Evolutionary conservation across 192 early-diverging fungal genomes (phyloP).

Genomic region (Physocladia obscura): DNA sequence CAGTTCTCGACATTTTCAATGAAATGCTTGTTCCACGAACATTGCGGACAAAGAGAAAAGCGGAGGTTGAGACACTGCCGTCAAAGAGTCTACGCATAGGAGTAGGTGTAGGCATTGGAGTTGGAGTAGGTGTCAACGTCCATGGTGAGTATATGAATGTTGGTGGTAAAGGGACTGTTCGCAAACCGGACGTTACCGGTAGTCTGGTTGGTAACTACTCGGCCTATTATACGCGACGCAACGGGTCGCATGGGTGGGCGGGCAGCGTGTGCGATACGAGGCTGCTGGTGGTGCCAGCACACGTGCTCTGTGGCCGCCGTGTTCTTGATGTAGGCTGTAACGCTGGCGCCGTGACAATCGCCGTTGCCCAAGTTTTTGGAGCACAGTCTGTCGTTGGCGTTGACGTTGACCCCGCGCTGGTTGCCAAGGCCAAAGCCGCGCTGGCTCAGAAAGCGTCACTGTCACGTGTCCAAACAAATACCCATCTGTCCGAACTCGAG

Average conservation of each 20-base stretch:
- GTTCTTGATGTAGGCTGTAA: conserved; percentile 85
- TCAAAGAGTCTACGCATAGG: no score
- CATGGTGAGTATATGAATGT: no score
- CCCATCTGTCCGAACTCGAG: conserved; percentile 8
- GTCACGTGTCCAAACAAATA: not conserved
- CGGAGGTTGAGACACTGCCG: no score
- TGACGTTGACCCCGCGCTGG: conserved; percentile 70
- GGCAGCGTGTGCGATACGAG: conserved; percentile 67
- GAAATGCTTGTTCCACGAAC: no score
- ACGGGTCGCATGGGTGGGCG: not conserved
- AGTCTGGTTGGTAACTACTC: conserved; percentile 67
- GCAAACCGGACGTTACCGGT: no score
- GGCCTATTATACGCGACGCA: conserved; percentile 56
- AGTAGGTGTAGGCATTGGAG: no score
- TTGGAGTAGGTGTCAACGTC: no score
- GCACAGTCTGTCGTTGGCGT: conserved; percentile 65
- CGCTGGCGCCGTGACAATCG: conserved; percentile 57
- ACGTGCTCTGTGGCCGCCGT: conserved; percentile 50
- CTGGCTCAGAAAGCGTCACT: conserved; percentile 21
- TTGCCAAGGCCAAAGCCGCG: conserved; percentile 55
- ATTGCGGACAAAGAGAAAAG: no score
- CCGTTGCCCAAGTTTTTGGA: conserved; percentile 48
- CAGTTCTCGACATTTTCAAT: no score
- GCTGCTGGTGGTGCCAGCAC: conserved; percentile 49
- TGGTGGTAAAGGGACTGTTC: no score